These are phyloP conservation scores for Kickxella alabastrina DNA, from an alignment of 192 early-diverging fungal genomes.

Conservation along the genomic window DNA sequence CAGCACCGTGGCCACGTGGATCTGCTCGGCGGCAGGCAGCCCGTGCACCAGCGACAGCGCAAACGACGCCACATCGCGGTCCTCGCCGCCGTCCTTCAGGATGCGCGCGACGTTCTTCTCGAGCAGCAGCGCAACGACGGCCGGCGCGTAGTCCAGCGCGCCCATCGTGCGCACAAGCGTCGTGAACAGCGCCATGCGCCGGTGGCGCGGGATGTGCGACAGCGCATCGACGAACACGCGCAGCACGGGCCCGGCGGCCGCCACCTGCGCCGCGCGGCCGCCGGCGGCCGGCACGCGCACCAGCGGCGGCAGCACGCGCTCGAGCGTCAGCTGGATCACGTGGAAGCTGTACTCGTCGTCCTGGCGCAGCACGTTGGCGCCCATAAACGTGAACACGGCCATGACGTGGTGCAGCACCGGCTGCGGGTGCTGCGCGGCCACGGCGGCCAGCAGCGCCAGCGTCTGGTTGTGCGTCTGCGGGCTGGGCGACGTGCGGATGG, in stretches of 20 bases:
- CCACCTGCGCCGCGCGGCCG: conserved; percentile 16
- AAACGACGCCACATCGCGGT: conserved; percentile 71
- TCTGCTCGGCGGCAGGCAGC: conserved; percentile 65
- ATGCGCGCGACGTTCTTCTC: conserved; percentile 62
- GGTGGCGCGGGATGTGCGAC: conserved; percentile 88
- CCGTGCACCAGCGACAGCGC: conserved; percentile 64
- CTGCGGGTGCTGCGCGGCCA: conserved; percentile 77
- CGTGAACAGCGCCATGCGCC: conserved; percentile 82
- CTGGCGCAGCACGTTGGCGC: conserved; percentile 87
- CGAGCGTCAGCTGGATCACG: conserved; percentile 86
- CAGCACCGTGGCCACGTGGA: conserved; percentile 59
- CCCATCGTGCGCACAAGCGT: conserved; percentile 80
- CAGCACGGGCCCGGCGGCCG: conserved; percentile 70
- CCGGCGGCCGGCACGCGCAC: conserved; percentile 11
- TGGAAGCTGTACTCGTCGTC: conserved; percentile 96
- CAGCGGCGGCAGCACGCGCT: conserved; percentile 82
- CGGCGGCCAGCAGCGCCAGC: conserved; percentile 80
- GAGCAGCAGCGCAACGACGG: conserved; percentile 68
- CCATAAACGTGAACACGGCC: conserved; percentile 98
- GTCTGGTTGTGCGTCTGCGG: conserved; percentile 92
- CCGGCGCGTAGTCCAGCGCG: conserved; percentile 65
- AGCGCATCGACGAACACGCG: conserved; percentile 90
- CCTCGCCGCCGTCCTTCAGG: conserved; percentile 50
- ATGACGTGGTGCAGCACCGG: conserved; percentile 88
- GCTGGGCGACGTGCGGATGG: conserved; percentile 83